Conservation (phyloP, 1,139 yeast species). For the Blastobotrys proliferans region DNA sequence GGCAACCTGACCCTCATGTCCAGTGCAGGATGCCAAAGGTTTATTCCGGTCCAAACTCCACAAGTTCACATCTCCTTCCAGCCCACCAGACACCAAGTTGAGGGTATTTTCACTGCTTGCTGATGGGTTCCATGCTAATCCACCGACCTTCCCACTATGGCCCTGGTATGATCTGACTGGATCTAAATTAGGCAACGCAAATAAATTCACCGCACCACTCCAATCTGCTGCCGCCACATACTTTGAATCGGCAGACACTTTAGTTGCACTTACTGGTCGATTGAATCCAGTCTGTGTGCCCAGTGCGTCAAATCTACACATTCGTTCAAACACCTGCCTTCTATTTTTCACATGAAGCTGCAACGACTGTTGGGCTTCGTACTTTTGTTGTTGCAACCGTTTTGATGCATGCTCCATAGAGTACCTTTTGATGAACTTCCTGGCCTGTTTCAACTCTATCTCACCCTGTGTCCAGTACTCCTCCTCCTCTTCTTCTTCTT, state of each 20-base stretch:
- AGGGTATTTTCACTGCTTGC: slow-evolving; percentile 24
- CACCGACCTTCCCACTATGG: slow-evolving; percentile 63
- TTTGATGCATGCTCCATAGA: slow-evolving; percentile 47
- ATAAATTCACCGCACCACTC: slow-evolving; percentile 65
- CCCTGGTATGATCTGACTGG: slow-evolving; percentile 38
- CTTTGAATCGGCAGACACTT: slow-evolving; percentile 41
- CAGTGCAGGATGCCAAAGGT: slow-evolving; percentile 28
- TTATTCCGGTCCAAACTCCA: slow-evolving; percentile 37
- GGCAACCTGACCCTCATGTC: slow-evolving; percentile 58
- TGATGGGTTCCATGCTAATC: slow-evolving; percentile 58
- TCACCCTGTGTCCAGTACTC: slow-evolving; percentile 85
- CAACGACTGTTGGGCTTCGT: slow-evolving; percentile 23
- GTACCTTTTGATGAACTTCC: slow-evolving; percentile 48
- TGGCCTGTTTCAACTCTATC: slow-evolving; percentile 48
- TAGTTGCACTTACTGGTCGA: slow-evolving; percentile 63
- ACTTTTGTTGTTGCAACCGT: slow-evolving; percentile 39
- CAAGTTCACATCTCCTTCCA: slow-evolving; percentile 53
- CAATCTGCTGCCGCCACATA: slow-evolving; percentile 72
- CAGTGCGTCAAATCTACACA: slow-evolving; percentile 43
- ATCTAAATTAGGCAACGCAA: slow-evolving; percentile 42
- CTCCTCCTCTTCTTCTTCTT: slow-evolving; percentile 56
- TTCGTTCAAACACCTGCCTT: slow-evolving; percentile 40
- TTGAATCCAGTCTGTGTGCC: slow-evolving; percentile 71
- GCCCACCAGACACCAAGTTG: slow-evolving; percentile 54
- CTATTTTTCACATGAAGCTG: slow-evolving; percentile 43